These are phyloP conservation scores for Metschnikowia santaceciliae DNA, from an alignment of 805 yeast genomes.

Conservation along the genomic window DNA sequence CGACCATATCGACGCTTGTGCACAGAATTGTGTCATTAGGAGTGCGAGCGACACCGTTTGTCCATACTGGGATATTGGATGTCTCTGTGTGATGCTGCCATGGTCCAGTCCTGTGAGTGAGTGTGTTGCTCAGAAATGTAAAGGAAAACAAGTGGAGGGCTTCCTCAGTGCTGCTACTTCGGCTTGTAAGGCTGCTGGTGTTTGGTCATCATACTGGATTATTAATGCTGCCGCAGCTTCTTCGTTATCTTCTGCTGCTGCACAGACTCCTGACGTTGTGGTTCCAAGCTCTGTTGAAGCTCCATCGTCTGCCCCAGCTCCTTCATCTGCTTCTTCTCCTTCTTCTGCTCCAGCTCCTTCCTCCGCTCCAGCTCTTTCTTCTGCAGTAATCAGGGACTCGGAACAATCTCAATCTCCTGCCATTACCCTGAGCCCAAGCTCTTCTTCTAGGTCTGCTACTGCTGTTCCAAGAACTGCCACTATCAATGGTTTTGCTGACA, in stretches of 20 bases:
- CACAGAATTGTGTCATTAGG: conserved; percentile 27
- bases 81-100: conserved; percentile 38
- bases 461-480: conserved; percentile 10
- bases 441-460: neutral
- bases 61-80: conserved; percentile 44
- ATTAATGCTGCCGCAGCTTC: conserved; percentile 22
- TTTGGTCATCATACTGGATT: conserved; percentile 30
- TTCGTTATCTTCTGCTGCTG: conserved; percentile 22
- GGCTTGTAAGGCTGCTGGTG: conserved; percentile 31
- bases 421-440: conserved; percentile 4
- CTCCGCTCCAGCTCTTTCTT: conserved; percentile 2
- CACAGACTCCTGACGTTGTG: conserved; percentile 3
- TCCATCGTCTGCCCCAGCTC: neutral
- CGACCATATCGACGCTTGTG: conserved; percentile 29
- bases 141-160: conserved; percentile 25
- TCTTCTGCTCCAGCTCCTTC: neutral
- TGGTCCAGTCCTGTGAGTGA: conserved; percentile 29
- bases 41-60: conserved; percentile 35
- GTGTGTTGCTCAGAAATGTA: conserved; percentile 24
- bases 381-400: neutral
- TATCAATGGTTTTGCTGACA: conserved; percentile 14
- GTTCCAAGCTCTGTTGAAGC: neutral
- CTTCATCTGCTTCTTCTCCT: neutral
- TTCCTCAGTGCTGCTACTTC: conserved; percentile 29
- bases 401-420: conserved; percentile 6